Evolutionary conservation across 129 eudicot genomes (phyloP).

Genomic region (Helianthus annuus): DNA sequence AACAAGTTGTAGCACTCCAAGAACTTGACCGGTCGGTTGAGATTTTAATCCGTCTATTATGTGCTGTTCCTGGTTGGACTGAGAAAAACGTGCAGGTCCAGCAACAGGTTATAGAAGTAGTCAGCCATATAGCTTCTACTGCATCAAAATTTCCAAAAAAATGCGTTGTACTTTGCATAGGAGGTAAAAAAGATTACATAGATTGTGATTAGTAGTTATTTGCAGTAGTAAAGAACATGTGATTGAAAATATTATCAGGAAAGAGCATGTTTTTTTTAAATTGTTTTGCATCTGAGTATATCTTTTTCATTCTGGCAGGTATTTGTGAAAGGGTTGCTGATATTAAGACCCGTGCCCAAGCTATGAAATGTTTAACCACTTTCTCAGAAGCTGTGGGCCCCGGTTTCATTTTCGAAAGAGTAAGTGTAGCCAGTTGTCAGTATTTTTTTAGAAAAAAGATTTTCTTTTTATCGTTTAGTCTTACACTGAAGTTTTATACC

Average conservation of each 20-base stretch:
- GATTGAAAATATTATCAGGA: background rate
- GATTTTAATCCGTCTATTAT: constrained; percentile 80
- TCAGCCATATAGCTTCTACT: constrained; percentile 72
- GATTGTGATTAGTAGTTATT: background rate
- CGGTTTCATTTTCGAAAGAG: constrained; percentile 93
- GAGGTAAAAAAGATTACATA: constrained; percentile 43
- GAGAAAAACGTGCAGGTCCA: constrained; percentile 99
- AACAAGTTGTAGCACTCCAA: constrained; percentile 76
- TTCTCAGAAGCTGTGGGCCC: constrained; percentile 98
- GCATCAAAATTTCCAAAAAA: constrained; percentile 87
- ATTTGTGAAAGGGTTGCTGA: constrained; percentile 97
- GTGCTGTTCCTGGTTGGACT: constrained; percentile 96
- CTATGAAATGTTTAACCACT: constrained; percentile 91
- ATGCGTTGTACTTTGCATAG: constrained; percentile 92
- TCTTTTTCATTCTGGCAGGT: constrained; percentile 49
- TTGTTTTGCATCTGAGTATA: constrained; percentile 12
- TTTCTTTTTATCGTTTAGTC: background rate
- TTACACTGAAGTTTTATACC: constrained; percentile 11
- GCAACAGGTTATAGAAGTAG: constrained; percentile 92
- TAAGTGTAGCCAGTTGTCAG: constrained; percentile 35
- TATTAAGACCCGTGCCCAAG: constrained; percentile 89
- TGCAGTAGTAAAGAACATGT: background rate
- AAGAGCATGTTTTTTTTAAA: background rate
- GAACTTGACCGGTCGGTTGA: constrained; percentile 75
- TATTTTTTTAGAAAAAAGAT: background rate